Evolutionary conservation across 768 basidiomycete species (phyloP).

Genomic region (Kwoniella bestiolae): DNA sequence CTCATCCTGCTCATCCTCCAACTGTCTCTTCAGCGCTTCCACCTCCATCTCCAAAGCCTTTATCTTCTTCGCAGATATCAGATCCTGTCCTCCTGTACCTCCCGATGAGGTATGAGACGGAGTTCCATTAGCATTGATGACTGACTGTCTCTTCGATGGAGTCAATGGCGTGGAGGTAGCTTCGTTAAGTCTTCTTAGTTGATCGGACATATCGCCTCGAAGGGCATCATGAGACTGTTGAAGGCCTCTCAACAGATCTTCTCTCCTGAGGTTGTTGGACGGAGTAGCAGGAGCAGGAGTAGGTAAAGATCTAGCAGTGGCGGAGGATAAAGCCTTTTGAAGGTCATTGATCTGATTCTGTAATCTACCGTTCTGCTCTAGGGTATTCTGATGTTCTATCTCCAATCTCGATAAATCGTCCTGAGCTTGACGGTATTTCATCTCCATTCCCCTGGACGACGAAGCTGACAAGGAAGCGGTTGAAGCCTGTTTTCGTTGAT

Average conservation of each 20-base stretch:
- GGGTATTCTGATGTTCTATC: constrained; percentile 29
- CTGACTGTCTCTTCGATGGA: constrained; percentile 57
- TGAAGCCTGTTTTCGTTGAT: constrained; percentile 39
- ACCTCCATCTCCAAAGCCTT: constrained; percentile 45
- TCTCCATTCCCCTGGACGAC: constrained; percentile 27
- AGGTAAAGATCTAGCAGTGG: neutral
- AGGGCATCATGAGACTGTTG: constrained; percentile 50
- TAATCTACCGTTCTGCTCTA: constrained; percentile 33
- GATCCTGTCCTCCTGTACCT: constrained; percentile 66
- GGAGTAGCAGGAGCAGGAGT: constrained; percentile 10
- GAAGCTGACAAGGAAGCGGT: constrained; percentile 20
- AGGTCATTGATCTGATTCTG: constrained; percentile 36
- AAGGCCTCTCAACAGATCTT: constrained; percentile 46
- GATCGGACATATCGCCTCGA: constrained; percentile 49
- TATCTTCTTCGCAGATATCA: constrained; percentile 62
- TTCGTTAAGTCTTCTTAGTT: constrained; percentile 41
- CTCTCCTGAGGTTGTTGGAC: constrained; percentile 20
- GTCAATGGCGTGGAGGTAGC: constrained; percentile 33
- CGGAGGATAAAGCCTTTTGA: constrained; percentile 20
- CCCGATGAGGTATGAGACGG: constrained; percentile 60
- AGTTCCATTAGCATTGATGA: constrained; percentile 68
- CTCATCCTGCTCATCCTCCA: constrained; percentile 54
- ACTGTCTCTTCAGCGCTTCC: constrained; percentile 45
- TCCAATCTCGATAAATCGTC: constrained; percentile 32
- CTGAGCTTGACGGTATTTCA: constrained; percentile 31